Base-by-base conservation (phyloP, 768 basidiomycete species). In the Lactarius trivialis region DNA sequence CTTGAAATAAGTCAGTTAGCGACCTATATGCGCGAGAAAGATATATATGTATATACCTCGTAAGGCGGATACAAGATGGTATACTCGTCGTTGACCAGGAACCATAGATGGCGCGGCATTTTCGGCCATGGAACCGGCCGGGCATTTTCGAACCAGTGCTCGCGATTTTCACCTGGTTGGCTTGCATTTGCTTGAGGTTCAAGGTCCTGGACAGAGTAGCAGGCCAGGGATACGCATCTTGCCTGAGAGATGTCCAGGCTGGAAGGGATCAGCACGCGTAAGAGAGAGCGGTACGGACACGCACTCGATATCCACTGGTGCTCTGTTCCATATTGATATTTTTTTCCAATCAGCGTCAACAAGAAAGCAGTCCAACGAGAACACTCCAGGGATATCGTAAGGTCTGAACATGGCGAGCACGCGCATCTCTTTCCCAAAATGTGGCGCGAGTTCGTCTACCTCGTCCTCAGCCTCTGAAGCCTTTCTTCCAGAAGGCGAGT, bases 141-240 rank as follows among this genome's bases (percentile, higher is more conserved):
- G 37, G 41, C 30, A n/a, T 64, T 64, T 51, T 64, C 63, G 24
- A 64, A 60, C 63, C 63, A 64, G 50, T 51, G 36, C 15, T 64
- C 63, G n/a, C 58, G 63, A 33, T 17, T 8, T 9, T 43, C 11
- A 37, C 12, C 32, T 7, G 11, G 34, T 51, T 64, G 58, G 3
- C 3, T 64, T 12, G 58, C 58, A n/a, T 60, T 64, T 12, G 58
- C 58, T 15, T 60, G 55, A 1, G 32, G 48, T 5, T 50, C 32
- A n/a, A 64, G 54, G 14, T 64, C 63, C 15, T 41, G 36, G 24
- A 43, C 53, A 17, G 30, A n/a, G 32, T 64, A 64, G 26, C 63
- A 64, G 1, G 58, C 63, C 6, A 64, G 43, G 2, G 63, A 37
- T 33, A 64, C 28, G 12, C 63, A 64, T 36, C 34, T 55, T n/a